Percentiles rank a stretch among this genome's conserved stretches.
These are phyloP conservation scores for Boletus smithii DNA, from an alignment of 1,284 basidiomycete genomes.

Conservation along the genomic window DNA sequence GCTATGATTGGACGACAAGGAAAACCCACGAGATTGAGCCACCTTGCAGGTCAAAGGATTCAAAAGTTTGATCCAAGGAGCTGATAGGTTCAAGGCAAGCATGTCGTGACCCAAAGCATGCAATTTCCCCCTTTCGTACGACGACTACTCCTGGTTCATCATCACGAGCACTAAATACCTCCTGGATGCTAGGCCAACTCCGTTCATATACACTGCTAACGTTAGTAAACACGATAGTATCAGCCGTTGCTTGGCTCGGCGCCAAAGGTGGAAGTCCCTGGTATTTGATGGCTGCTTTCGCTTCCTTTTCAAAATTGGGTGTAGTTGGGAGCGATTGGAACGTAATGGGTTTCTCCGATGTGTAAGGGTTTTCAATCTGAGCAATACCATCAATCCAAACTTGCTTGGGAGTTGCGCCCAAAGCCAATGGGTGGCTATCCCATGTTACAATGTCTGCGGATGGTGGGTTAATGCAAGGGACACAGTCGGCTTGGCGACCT, in stretches of 20 bases:
- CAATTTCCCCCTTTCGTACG: conserved; percentile 41
- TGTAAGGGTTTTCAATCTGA: conserved; percentile 49
- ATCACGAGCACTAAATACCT: conserved; percentile 20
- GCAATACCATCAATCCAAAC: conserved; percentile 71
- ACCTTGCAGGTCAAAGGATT: conserved; percentile 25
- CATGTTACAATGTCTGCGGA: conserved; percentile 56
- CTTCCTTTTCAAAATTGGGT: conserved; percentile 60
- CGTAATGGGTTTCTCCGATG: conserved; percentile 42
- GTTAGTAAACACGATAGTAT: conserved; percentile 56
- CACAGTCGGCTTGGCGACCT: not conserved
- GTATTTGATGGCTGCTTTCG: conserved; percentile 50
- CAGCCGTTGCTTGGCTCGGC: conserved; percentile 35
- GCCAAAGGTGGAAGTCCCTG: conserved; percentile 66
- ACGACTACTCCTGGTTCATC: conserved; percentile 37
- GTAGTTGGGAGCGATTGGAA: conserved; percentile 51
- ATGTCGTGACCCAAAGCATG: conserved; percentile 36
- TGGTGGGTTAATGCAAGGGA: not conserved
- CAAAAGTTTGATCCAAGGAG: conserved; percentile 13
- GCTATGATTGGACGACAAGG: not conserved
- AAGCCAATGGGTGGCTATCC: conserved; percentile 75
- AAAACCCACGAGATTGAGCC: conserved; percentile 47
- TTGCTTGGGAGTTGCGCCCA: conserved; percentile 70
- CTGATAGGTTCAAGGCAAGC: conserved; percentile 14
- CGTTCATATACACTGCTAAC: conserved; percentile 49
- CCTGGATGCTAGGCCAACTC: conserved; percentile 23